phyloP scores from a whole-genome alignment of 352 stramenopile genomes.

The Globisporangium camurandrum region DNA sequence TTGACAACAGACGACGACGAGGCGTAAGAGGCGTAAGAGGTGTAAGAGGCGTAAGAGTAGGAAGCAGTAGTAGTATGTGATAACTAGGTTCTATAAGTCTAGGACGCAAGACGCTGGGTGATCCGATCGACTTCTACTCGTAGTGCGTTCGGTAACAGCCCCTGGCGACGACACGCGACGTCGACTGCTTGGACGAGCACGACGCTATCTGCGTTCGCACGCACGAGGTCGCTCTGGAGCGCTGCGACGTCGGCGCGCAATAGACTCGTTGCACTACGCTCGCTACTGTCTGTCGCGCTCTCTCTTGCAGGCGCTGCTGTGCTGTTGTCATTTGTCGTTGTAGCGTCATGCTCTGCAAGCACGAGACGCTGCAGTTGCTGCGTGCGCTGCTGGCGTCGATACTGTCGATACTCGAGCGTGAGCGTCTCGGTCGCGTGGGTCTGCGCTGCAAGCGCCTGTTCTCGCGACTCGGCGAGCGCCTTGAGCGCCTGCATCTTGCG shows the following conservation, averaged over 20 bases:
- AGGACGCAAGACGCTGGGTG: slow-evolving; percentile 28
- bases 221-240: slow-evolving; percentile 55
- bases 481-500: slow-evolving; percentile 54
- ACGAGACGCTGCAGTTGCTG: slow-evolving; percentile 31
- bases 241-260: slow-evolving; percentile 37
- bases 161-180: slow-evolving; percentile 42
- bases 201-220: slow-evolving; percentile 48
- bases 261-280: slow-evolving; percentile 21
- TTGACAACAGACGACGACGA: slow-evolving; percentile 4
- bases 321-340: neutral
- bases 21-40: too few relatives aligned
- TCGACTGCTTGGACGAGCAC: slow-evolving; percentile 60
- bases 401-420: slow-evolving; percentile 20
- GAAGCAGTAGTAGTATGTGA: neutral
- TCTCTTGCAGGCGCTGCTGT: neutral
- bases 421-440: slow-evolving; percentile 21
- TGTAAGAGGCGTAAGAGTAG: too few relatives aligned
- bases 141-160: slow-evolving; percentile 42
- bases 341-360: neutral
- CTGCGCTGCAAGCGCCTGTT: slow-evolving; percentile 21
- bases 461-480: slow-evolving; percentile 31
- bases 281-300: neutral
- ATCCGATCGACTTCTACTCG: slow-evolving; percentile 53
- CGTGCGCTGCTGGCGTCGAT: slow-evolving; percentile 22
- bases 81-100: too few relatives aligned